Evolutionary conservation across 805 yeast genomes (phyloP), one percentile per base, ranked within the genome.

Genomic region (Yarrowia hollandica): DNA sequence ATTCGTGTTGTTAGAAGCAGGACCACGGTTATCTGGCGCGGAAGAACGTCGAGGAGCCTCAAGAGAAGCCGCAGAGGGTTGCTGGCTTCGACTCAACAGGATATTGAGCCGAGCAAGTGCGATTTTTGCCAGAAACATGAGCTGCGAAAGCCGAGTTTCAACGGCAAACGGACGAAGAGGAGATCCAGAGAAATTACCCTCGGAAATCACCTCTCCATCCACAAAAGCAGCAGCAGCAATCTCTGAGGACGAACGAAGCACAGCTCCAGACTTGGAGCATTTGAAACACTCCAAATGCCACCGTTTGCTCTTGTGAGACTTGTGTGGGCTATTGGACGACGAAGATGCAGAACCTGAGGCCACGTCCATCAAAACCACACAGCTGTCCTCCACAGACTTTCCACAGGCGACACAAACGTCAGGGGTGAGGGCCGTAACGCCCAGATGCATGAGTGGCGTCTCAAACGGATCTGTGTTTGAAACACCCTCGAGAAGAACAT

Each of bases 241-340:
- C 12, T 5, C 26, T 15, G 22, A 12, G 1, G 15, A 3, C 1
- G 55, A 31, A 7, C 55, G 55, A 9, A 48, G 39, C 11, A 31
- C 39, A 1, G 16, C 18, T 3, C 55, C 55, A 6, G 31, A 21
- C n/a, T 33, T 31, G 11, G 55, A n/a, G 67, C 98, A 92, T 9
- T 70, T 66, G 39, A 92, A 79, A 72, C 99, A 94, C 25, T 79
- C 74, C 12, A 77, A 61, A 69, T 94, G 99, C 97, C 97, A 92
- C 65, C 97, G 80, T 52, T 75, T 60, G 35, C 30, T 52, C 19
- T 26, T 15, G 19, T 38, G 33, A 2, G 23, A 23, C 15, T 18
- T 35, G 25, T 52, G 42, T 1, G 39, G 15, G 11, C 18, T 8
- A n/a, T 8, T n/a, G 28, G 54, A 46, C 6, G 28, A 21, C 2